Evolutionary conservation across 1,284 basidiomycete species (phyloP).

Genomic region (Cronartium ribicola): DNA sequence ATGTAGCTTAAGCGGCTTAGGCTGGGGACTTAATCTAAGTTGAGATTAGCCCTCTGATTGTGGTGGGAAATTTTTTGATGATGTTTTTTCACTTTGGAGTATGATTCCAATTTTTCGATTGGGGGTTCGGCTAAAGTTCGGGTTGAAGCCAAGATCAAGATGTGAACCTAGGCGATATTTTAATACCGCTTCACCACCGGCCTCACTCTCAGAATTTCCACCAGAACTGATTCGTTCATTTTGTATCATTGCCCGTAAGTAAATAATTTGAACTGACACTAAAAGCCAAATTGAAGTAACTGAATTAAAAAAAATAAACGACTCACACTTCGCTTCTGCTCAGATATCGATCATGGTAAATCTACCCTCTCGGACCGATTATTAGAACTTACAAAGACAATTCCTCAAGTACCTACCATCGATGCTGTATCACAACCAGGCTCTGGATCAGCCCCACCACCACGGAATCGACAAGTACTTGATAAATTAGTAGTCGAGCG

Average conservation of each 20-base stretch:
- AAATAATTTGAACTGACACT: neutral
- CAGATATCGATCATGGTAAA: slow-evolving; percentile 52
- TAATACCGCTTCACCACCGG: too few species aligned
- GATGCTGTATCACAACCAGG: slow-evolving; percentile 18
- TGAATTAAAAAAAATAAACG: neutral
- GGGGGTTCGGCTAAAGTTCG: too few species aligned
- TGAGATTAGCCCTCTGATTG: too few species aligned
- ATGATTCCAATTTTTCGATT: too few species aligned
- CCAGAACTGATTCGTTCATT: slow-evolving; percentile 18
- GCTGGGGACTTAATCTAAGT: too few species aligned
- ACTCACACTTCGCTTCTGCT: neutral
- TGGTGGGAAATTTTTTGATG: too few species aligned
- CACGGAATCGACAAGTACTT: slow-evolving; percentile 49
- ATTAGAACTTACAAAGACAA: slow-evolving; percentile 50
- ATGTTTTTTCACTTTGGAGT: too few species aligned
- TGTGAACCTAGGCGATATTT: too few species aligned
- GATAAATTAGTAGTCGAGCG: slow-evolving; percentile 79
- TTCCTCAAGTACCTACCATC: slow-evolving; percentile 43
- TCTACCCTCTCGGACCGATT: slow-evolving; percentile 51
- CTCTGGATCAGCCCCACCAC: neutral
- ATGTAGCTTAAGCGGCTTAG: too few species aligned
- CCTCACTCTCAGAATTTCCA: neutral
- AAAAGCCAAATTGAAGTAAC: neutral
- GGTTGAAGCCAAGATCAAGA: too few species aligned
- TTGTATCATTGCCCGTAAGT: slow-evolving; percentile 38